Percentiles rank a stretch among this genome's conserved stretches.
Evolutionary conservation across 768 basidiomycete species (phyloP).

Genomic region (Russula foetens): DNA sequence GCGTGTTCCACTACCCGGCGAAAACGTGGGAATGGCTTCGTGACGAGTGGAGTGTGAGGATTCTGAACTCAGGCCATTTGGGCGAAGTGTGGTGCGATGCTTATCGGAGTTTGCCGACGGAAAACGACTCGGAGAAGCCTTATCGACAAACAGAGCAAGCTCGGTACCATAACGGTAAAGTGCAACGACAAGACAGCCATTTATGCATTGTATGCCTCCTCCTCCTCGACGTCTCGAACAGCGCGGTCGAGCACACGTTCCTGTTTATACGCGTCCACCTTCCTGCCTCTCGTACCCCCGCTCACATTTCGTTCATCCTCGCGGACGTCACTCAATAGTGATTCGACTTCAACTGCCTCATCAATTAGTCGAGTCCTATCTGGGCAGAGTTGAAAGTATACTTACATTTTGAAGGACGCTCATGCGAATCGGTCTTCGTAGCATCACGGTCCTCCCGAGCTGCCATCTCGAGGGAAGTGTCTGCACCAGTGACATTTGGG

Average conservation of each 20-base stretch:
- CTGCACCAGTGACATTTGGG: background rate
- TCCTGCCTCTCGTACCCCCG: background rate
- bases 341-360: background rate
- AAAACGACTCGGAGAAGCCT: too few relatives aligned
- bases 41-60: background rate
- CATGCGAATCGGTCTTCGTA: background rate
- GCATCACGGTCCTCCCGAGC: slow-evolving; percentile 11
- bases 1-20: background rate
- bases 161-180: too few relatives aligned
- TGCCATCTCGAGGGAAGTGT: background rate
- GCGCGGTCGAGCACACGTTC: slow-evolving; percentile 3
- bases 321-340: background rate
- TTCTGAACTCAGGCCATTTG: background rate
- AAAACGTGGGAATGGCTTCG: background rate
- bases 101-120: slow-evolving; percentile 10
- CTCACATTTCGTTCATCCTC: slow-evolving; percentile 7
- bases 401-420: slow-evolving; percentile 2
- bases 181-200: too few relatives aligned
- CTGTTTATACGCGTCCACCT: slow-evolving; percentile 9
- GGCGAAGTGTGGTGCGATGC: background rate
- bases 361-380: background rate
- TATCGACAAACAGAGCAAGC: too few relatives aligned
- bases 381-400: background rate
- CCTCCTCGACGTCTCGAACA: too few relatives aligned
- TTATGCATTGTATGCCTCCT: too few relatives aligned